Percentiles rank a stretch among this genome's conserved stretches.
Evolutionary conservation across 345 rosid species (phyloP).

Genomic region (Melaleuca quinquenervia): DNA sequence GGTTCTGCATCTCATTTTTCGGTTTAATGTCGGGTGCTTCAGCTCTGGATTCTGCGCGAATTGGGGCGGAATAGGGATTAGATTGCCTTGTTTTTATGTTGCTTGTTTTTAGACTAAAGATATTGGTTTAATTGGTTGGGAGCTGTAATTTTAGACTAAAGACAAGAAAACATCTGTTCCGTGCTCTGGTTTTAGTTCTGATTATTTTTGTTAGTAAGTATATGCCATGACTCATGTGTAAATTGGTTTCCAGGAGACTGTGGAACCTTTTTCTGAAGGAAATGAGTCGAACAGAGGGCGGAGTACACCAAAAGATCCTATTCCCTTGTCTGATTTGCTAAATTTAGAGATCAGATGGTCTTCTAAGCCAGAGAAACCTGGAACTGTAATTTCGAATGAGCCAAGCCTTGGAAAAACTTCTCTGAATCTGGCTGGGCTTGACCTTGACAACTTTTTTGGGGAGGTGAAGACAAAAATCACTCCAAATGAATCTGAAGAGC

Average conservation of each 20-base stretch:
- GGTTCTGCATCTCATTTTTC: not conserved
- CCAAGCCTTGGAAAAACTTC: conserved; percentile 9
- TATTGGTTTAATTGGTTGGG: not conserved
- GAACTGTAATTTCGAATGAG: conserved; percentile 6
- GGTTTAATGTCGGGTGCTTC: not conserved
- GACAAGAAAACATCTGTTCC: not conserved
- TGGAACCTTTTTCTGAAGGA: conserved; percentile 24
- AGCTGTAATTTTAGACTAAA: not conserved
- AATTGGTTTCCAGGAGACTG: conserved; percentile 50
- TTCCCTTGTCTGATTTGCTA: conserved; percentile 47
- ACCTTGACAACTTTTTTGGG: conserved; percentile 29
- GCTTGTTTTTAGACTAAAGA: not conserved
- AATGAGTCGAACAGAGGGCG: conserved; percentile 28
- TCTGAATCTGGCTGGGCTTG: conserved; percentile 38
- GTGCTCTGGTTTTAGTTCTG: not conserved
- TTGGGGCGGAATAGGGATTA: not conserved
- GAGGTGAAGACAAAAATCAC: conserved; percentile 21
- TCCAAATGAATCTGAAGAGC: conserved; percentile 12
- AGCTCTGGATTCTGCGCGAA: not conserved
- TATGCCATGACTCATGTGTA: not conserved
- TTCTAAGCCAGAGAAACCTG: conserved; percentile 21
- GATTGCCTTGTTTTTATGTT: not conserved
- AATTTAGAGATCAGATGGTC: conserved; percentile 65
- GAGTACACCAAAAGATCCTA: conserved; percentile 12
- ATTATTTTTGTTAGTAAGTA: not conserved